Evolutionary conservation across 1,139 yeast species (phyloP), one percentile per base, ranked within the genome.

Genomic region (Hemisphaericaspora xylofermentans): DNA sequence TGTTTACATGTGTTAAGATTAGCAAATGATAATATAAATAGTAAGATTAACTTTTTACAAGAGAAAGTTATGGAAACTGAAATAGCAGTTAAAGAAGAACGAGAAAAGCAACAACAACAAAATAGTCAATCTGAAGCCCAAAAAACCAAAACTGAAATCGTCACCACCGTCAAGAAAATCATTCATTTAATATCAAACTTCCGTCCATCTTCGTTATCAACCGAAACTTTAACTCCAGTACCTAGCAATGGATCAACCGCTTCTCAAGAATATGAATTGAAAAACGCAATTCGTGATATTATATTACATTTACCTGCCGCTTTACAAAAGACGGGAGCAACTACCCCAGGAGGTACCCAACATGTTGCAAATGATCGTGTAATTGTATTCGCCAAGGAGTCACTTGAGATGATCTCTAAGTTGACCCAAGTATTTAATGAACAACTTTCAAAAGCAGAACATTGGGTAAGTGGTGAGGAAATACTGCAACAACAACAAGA

Each of bases 151-250:
- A 78, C 82, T 47, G 98, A 93, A 54, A 88, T 93, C 31, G 83
- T 91, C 7, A 77, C 86, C 4, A 93, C 97, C 0, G 91, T 93
- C 19, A 87, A 88, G 60, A 91, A 89, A 58, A 88, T 91, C 39
- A 89, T 91, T 33, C 80, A 82, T 33, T 80, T 93, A 31, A 85
- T 93, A 12, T 87, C 97, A 5, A 87, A 86, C 50, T 88, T 88
- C 53, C 87, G 86, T 56, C 95, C 96, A 1, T 95, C 96, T 4
- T 57, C 74, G 1, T 54, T 72, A 35, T 56, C 61, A 10, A 45
- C 52, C 16, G 62, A 57, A 29, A 25, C 52, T 1, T 41, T 44
- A 21, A 38, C 51, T 13, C 53, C 51, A 5, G 42, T 44, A 4
- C 40, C 52, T 3, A 43, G 48, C 32, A 40, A 42, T 17, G 50